Evolutionary conservation across 192 early-diverging fungal species (phyloP), one percentile per base, ranked within the genome.

Genomic region (Podila verticillata): DNA sequence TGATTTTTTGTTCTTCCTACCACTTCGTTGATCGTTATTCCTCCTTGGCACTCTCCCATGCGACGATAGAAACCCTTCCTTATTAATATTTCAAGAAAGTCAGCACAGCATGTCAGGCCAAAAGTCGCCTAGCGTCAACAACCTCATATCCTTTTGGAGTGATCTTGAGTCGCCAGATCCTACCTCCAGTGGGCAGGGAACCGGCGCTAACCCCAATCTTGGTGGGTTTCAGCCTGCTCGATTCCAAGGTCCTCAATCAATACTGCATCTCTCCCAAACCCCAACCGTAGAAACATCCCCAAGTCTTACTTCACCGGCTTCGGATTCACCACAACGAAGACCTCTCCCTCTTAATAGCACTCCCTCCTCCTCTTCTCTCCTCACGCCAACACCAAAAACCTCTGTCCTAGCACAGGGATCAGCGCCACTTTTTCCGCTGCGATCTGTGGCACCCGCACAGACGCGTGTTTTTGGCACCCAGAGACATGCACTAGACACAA

Each of bases 131-230:
- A 72, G 58, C 19, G 75, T 79, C 65, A 70, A 79, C 61, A 79
- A 79, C 48, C 54, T 79, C n/a, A 79, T 79, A 47, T 72, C 75
- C 32, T 79, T 79, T 12, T 79, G 75, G 75, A 72, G 64, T 20
- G 75, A 79, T 19, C 48, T 70, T 12, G 75, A 79, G 7, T 28
- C 66, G 12, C 65, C 73, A 12, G 60, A 48, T 13, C 28, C 29
- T 32, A 31, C 64, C 9, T 19, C 61, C 61, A 22, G 19, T 20
- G 22, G 7, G 31, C 22, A 12, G 26, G 10, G 48, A 24, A 20
- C 36, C 26, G 15, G 28, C 9, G 5, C 34, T 57, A 19, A 44
- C 17, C 39, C 4, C 39, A 44, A 44, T 44, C 39, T 12, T 13
- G 39, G 15, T 44, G 39, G 39, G 13, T 44, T 44, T 15, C 39